Percentiles rank a stretch among this genome's conserved stretches.
Evolutionary conservation across 805 yeast genomes (phyloP).

Genomic region (Barnettozyma sucrosica): DNA sequence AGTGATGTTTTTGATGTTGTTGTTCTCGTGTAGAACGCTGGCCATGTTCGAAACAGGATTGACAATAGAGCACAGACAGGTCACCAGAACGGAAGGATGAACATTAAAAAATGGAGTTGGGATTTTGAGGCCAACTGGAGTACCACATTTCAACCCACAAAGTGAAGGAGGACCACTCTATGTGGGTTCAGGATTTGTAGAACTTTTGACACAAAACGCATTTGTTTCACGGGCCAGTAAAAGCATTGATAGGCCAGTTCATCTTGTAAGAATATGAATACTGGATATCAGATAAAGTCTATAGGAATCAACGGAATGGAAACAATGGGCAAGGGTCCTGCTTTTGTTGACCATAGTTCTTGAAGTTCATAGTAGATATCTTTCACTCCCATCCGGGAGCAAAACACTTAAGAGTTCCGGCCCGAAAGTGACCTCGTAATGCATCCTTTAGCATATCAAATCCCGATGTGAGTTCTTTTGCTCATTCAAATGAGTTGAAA

Average conservation of each 20-base stretch:
- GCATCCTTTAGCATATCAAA: too few species aligned
- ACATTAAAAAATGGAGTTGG: background rate
- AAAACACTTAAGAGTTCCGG: too few species aligned
- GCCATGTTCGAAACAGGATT: slow-evolving; percentile 3
- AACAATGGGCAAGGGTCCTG: too few species aligned
- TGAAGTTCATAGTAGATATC: too few species aligned
- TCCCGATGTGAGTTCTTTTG: background rate
- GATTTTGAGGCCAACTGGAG: background rate
- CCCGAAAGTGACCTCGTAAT: background rate
- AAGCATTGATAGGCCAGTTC: too few species aligned
- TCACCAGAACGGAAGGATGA: background rate
- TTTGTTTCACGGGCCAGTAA: too few species aligned
- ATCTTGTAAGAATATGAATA: too few species aligned
- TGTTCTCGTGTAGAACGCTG: slow-evolving; percentile 9
- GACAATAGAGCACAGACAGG: background rate
- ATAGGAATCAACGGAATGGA: too few species aligned
- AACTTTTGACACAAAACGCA: background rate
- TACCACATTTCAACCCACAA: background rate
- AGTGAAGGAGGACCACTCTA: background rate
- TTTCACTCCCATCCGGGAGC: too few species aligned
- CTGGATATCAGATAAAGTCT: too few species aligned
- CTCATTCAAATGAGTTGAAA: too few species aligned
- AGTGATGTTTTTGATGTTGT: slow-evolving; percentile 9
- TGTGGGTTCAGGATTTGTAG: background rate
- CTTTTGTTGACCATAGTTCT: too few species aligned